Conservation (phyloP, 345 rosid species). For the Geranium rotundifolium region DNA sequence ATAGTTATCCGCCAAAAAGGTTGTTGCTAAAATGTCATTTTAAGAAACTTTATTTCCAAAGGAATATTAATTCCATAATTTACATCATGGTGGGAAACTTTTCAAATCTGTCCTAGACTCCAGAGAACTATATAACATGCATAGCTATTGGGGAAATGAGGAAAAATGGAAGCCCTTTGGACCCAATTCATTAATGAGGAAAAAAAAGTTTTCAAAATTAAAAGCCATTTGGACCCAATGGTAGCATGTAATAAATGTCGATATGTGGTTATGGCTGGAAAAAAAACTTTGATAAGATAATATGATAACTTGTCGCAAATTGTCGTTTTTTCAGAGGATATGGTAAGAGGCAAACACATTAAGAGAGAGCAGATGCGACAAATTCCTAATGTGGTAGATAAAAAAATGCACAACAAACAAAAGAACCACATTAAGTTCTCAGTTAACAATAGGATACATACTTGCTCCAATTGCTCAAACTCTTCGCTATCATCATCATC, state of each 20-base stretch:
- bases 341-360: neutral
- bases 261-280: no score
- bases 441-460: conserved; percentile 6
- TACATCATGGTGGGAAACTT: neutral
- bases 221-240: no score
- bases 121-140: no score
- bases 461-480: conserved; percentile 42
- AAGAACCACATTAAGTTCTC: neutral
- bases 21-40: neutral
- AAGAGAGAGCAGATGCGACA: neutral
- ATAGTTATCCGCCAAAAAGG: neutral
- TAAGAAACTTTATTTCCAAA: neutral
- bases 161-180: no score
- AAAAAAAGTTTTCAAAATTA: no score
- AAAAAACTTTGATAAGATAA: neutral
- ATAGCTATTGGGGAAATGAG: no score
- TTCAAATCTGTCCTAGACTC: neutral
- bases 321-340: neutral
- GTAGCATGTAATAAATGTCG: no score
- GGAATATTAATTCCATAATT: neutral
- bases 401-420: no score
- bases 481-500: conserved; percentile 27
- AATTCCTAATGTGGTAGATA: no score
- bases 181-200: no score
- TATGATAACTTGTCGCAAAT: neutral